These are phyloP conservation scores for Podospora pseudocomata DNA, from an alignment of 495 filamentous ascomycete genomes.

Conservation along the genomic window DNA sequence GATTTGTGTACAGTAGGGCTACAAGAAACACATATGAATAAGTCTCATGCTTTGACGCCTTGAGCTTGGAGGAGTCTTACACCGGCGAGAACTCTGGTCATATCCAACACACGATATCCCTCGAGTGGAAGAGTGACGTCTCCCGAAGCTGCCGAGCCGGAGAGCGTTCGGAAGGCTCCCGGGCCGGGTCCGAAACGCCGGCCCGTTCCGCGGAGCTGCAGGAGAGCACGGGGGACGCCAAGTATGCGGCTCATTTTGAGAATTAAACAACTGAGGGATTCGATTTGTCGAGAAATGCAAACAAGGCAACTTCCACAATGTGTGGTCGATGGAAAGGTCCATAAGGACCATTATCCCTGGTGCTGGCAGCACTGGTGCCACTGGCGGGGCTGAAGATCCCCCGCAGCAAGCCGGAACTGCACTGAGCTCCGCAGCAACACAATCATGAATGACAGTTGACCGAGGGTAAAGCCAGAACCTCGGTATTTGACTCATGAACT, in stretches of 20 bases:
- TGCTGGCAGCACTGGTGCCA: background rate
- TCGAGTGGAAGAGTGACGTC: conserved; percentile 58
- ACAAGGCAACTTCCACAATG: background rate
- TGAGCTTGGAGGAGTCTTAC: conserved; percentile 54
- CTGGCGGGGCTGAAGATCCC: background rate
- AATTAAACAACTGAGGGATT: background rate
- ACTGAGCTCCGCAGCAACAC: background rate
- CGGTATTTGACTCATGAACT: too few relatives aligned
- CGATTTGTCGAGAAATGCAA: background rate
- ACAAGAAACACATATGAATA: conserved; percentile 5
- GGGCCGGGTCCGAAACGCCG: background rate
- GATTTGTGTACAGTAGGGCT: conserved; percentile 98
- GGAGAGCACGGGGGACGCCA: background rate
- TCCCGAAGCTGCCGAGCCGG: conserved; percentile 14
- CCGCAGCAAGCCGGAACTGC: background rate
- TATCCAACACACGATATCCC: conserved; percentile 86
- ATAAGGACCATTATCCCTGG: background rate
- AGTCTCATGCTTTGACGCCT: background rate
- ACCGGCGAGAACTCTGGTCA: conserved; percentile 93
- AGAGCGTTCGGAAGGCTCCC: conserved; percentile 12
- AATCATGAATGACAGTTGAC: too few relatives aligned
- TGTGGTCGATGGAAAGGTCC: background rate
- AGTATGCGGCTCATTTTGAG: conserved; percentile 2
- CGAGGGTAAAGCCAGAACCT: too few relatives aligned
- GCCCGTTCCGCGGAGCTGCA: background rate